phyloP scores from a whole-genome alignment of 192 early-diverging fungal genomes.

The Umbelopsis sp. region DNA sequence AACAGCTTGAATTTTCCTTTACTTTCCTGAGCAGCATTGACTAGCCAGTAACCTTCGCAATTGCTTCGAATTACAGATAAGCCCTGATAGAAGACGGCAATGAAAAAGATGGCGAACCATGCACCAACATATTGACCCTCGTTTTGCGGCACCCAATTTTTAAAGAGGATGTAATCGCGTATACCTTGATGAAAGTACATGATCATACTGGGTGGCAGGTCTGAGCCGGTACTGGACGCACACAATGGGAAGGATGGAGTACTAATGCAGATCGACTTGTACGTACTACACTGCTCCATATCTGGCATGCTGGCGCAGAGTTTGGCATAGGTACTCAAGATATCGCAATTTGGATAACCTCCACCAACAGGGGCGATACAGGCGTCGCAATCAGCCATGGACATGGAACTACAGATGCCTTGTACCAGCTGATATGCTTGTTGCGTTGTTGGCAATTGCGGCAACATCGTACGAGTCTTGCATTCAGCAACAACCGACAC shows the following conservation, averaged over 20 bases:
- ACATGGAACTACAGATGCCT: neutral
- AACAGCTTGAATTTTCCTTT: neutral
- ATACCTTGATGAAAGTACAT: constrained; percentile 71
- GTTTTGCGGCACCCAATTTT: constrained; percentile 60
- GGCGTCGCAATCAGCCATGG: neutral
- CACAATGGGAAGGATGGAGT: constrained; percentile 14
- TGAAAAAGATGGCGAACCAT: constrained; percentile 55
- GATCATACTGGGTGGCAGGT: constrained; percentile 54
- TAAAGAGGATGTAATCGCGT: constrained; percentile 64
- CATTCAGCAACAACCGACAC: constrained; percentile 32
- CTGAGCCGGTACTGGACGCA: constrained; percentile 23
- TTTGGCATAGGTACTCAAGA: constrained; percentile 53
- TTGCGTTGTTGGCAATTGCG: constrained; percentile 49
- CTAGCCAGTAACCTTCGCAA: constrained; percentile 40
- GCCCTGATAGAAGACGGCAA: constrained; percentile 53
- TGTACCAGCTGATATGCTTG: constrained; percentile 46
- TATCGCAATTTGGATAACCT: constrained; percentile 57
- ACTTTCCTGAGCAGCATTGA: constrained; percentile 21
- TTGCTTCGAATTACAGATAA: constrained; percentile 40
- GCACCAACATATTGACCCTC: constrained; percentile 52
- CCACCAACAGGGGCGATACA: constrained; percentile 42
- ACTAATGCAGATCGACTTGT: constrained; percentile 48
- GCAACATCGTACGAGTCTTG: constrained; percentile 39
- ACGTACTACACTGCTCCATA: constrained; percentile 60
- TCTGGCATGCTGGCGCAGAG: constrained; percentile 68